Percentiles rank a stretch among this genome's conserved stretches.
Conservation (phyloP, 2,329 filamentous ascomycete species). For the Cyphellophora europaea region DNA sequence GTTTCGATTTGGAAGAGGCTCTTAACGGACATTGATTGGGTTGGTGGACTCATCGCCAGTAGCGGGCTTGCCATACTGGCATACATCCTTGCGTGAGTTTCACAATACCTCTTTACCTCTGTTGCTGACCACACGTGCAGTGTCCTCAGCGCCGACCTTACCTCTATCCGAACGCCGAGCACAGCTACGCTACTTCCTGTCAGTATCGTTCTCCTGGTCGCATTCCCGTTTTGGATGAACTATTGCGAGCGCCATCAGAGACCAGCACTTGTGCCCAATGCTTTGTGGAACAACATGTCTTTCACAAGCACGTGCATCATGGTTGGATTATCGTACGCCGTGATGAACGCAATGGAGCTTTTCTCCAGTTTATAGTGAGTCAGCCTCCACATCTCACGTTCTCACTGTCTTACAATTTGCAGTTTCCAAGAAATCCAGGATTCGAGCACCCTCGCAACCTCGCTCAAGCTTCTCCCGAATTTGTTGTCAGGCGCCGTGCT, state of each 20-base stretch:
- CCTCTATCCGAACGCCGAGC: conserved; percentile 31
- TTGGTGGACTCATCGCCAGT: conserved; percentile 38
- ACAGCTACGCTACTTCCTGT: conserved; percentile 40
- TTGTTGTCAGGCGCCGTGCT: conserved; percentile 24
- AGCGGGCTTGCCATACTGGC: conserved; percentile 40
- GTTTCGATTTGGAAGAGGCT: conserved; percentile 19
- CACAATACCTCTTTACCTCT: too few relatives aligned
- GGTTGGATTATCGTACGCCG: conserved; percentile 37
- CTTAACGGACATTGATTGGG: conserved; percentile 43
- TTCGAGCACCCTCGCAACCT: conserved; percentile 33
- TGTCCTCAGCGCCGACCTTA: conserved; percentile 9
- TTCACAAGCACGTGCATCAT: conserved; percentile 49
- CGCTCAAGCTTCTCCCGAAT: conserved; percentile 36
- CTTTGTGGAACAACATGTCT: conserved; percentile 47
- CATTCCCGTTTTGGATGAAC: conserved; percentile 47
- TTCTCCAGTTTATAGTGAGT: conserved; percentile 44
- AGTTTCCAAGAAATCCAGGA: conserved; percentile 42
- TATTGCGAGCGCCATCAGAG: conserved; percentile 35
- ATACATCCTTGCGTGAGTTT: conserved; percentile 41
- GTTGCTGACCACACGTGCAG: too few relatives aligned
- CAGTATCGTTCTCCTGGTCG: conserved; percentile 33
- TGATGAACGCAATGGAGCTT: conserved; percentile 38
- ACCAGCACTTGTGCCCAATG: conserved; percentile 53
- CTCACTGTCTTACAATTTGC: conserved; percentile 12
- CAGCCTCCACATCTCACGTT: conserved; percentile 21